These are phyloP conservation scores for Aspergillus kassunensis DNA, from an alignment of 495 filamentous ascomycete species.

Conservation along the genomic window DNA sequence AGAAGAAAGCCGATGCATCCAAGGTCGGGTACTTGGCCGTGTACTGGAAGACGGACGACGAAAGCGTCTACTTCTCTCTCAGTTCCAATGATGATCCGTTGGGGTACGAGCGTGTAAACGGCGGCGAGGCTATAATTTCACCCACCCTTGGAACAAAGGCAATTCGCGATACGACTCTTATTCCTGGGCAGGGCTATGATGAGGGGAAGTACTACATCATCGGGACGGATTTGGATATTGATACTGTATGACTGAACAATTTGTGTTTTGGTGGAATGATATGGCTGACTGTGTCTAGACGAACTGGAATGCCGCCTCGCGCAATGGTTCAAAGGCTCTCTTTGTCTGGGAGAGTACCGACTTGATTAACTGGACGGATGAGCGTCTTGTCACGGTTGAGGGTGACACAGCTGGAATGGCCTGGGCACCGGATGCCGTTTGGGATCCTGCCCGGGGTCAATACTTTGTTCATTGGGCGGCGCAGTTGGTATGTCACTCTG, in stretches of 20 bases:
- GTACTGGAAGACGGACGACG: conserved; percentile 18
- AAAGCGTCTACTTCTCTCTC: conserved; percentile 20
- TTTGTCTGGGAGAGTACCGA: conserved; percentile 19
- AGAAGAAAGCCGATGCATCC: conserved; percentile 3
- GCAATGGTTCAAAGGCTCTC: conserved; percentile 13
- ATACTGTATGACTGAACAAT: no score
- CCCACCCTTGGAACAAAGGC: conserved; percentile 16
- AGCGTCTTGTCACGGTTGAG: conserved; percentile 12
- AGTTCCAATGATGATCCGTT: conserved; percentile 13
- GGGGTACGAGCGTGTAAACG: conserved; percentile 2
- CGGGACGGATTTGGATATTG: conserved; percentile 18
- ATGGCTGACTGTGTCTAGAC: conserved; percentile 2
- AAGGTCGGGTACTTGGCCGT: conserved; percentile 16
- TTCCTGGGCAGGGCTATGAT: conserved; percentile 7
- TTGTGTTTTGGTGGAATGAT: no score
- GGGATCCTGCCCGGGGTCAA: conserved; percentile 14
- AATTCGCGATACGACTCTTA: conserved; percentile 12
- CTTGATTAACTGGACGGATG: conserved; percentile 15
- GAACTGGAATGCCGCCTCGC: conserved; percentile 12
- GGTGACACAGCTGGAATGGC: conserved; percentile 16
- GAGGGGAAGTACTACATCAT: conserved; percentile 19
- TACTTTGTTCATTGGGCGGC: conserved; percentile 20
- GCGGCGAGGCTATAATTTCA: conserved; percentile 8
- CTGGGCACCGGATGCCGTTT: conserved; percentile 19
- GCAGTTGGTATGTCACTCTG: conserved; percentile 11